Percentiles rank a stretch among this genome's conserved stretches.
Conservation (phyloP, 257 asterid species). For the Gentiana straminea region DNA sequence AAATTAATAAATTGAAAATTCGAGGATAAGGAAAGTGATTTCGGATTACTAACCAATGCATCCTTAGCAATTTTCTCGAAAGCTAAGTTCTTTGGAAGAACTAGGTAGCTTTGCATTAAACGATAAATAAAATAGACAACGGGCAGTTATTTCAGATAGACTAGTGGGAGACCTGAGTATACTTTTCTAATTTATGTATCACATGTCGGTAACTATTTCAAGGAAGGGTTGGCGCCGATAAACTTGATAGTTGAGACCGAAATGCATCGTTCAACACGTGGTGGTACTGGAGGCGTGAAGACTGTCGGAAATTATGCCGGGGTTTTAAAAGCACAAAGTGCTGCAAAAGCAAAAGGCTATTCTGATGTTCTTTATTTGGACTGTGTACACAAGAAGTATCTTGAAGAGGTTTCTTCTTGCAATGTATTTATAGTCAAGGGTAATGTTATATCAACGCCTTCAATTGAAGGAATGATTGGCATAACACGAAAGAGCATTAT, state of each 20-base stretch:
- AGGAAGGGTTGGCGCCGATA: conserved; percentile 98
- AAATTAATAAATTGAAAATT: no score
- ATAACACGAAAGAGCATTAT: conserved; percentile 41
- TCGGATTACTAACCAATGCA: no score
- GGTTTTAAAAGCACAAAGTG: conserved; percentile 92
- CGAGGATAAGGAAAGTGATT: no score
- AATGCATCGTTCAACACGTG: conserved; percentile 96
- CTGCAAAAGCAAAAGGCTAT: conserved; percentile 88
- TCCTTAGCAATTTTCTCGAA: no score
- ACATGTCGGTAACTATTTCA: conserved; percentile 92
- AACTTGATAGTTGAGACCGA: conserved; percentile 86
- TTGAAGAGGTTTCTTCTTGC: conserved; percentile 96
- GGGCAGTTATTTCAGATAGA: no score
- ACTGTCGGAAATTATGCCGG: conserved; percentile 95
- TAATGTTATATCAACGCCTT: conserved; percentile 35
- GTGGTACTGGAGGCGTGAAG: conserved; percentile 98
- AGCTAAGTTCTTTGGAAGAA: no score
- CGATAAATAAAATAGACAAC: no score
- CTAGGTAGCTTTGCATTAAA: no score
- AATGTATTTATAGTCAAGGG: conserved; percentile 84
- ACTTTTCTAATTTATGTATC: conserved; percentile 87
- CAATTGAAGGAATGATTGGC: conserved; percentile 40
- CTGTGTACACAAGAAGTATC: conserved; percentile 58
- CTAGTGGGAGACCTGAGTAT: conserved; percentile 44
- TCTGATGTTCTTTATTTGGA: conserved; percentile 91